Evolutionary conservation across 495 filamentous ascomycete species (phyloP).

Genomic region (Paragyromitra xinjiangensis): DNA sequence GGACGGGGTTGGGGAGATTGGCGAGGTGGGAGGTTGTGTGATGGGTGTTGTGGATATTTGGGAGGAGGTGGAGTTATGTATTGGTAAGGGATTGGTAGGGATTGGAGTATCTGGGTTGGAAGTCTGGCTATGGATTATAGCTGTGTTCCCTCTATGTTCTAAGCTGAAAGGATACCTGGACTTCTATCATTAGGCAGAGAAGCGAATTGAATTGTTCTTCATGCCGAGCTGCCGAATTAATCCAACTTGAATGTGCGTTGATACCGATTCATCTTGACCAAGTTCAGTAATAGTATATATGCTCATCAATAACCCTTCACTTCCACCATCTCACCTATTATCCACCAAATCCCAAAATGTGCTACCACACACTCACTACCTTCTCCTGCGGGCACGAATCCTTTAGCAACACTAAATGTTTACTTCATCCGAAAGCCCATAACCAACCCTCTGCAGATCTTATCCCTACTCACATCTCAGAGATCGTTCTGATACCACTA

Average conservation of each 20-base stretch:
- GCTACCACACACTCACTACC: not conserved
- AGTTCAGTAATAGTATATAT: not conserved
- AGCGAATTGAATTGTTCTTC: not conserved
- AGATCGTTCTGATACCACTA: not conserved
- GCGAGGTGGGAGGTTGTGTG: slow-evolving; percentile 79
- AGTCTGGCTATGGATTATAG: too few species aligned
- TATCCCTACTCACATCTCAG: not conserved
- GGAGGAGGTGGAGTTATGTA: not conserved
- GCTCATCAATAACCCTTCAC: not conserved
- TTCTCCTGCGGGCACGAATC: slow-evolving; percentile 6
- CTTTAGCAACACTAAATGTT: not conserved
- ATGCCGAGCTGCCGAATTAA: not conserved
- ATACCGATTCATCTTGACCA: not conserved
- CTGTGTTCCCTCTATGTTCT: not conserved
- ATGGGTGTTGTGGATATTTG: not conserved
- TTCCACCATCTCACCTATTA: not conserved
- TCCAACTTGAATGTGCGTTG: not conserved
- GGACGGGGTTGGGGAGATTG: slow-evolving; percentile 77
- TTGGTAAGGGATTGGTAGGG: not conserved
- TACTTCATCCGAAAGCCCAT: too few species aligned
- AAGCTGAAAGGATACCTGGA: not conserved
- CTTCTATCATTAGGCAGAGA: not conserved
- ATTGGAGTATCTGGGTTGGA: not conserved
- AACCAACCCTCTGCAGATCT: not conserved
- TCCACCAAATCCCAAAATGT: not conserved